Base-by-base conservation (phyloP, 441 rosid genomes). In the Melastoma candidum region DNA sequence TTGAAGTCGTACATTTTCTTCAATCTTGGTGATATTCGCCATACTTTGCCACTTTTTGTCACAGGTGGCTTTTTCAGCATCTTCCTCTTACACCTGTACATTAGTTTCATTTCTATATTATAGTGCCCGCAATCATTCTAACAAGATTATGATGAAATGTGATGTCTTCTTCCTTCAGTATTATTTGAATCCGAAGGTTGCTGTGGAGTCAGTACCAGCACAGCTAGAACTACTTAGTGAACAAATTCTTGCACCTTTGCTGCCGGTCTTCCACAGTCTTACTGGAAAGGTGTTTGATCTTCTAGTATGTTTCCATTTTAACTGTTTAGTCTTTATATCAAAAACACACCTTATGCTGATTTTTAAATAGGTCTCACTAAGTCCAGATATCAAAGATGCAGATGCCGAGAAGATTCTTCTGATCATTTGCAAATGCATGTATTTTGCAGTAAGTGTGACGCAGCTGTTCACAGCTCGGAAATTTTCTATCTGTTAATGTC, bases 151-250 rank as follows among this genome's bases (percentile, higher is more conserved):
- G 26, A 52, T 45, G 27, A 59, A 26, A 39, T 26, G 24, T 3
- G 47, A 12, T 17, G 22, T 52, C 24, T 22, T 53, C 62, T 54
- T 53, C 48, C 63, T 60, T 53, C 76, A 88, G 96, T 88, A 85
- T 66, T 88, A 85, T 69, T 57, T 88, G 69, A 77, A 81, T 62
- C 96, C 96, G 51, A 85, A 83, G 77, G 76, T 85, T 71, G 81
- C 72, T 3, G 72, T 67, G 74, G 96, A 88, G 82, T 85, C 87
- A 13, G 87, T 85, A 58, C 95, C 96, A 14, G 81, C 72, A 11
- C 89, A 85, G 44, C 82, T 88, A 27, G 95, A 85, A 73, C 71
- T 75, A 51, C 79, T 83, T 45, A 64, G 82, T 6, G 73, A 75
- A 57, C 89, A 81, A 67, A 77, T 85, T 73, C 72, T 88, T 52